phyloP scores from a whole-genome alignment of 2,329 filamentous ascomycete species.

The Fusarium staphyleae region DNA sequence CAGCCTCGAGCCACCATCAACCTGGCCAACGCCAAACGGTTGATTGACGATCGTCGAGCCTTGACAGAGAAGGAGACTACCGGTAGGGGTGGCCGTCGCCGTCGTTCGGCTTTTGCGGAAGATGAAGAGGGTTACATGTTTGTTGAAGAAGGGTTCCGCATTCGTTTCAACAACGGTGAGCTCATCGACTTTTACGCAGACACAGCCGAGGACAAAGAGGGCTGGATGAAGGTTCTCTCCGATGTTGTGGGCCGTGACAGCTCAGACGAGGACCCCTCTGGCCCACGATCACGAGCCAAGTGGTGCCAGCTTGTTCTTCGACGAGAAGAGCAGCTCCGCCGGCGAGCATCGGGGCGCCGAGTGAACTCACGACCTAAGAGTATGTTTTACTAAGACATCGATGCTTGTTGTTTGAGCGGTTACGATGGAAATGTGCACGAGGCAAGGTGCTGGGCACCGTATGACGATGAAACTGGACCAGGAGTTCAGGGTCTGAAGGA shows the following conservation, averaged over 20 bases:
- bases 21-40: constrained; percentile 85
- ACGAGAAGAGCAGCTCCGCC: constrained; percentile 66
- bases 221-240: constrained; percentile 88
- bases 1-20: constrained; percentile 98
- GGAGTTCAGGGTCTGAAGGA: constrained; percentile 38
- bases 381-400: constrained; percentile 54
- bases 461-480: constrained; percentile 38
- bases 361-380: constrained; percentile 66
- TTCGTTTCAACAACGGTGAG: constrained; percentile 97
- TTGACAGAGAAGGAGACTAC: constrained; percentile 84
- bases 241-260: constrained; percentile 70
- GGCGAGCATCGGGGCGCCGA: constrained; percentile 59
- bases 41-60: constrained; percentile 89
- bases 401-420: constrained; percentile 9
- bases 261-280: constrained; percentile 54
- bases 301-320: constrained; percentile 74
- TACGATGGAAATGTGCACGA: constrained; percentile 28
- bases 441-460: constrained; percentile 36
- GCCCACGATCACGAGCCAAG: constrained; percentile 59
- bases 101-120: constrained; percentile 94
- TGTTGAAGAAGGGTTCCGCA: constrained; percentile 98
- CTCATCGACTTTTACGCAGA: constrained; percentile 99
- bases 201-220: constrained; percentile 83
- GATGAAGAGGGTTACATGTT: constrained; percentile 99
- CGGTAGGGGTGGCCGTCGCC: constrained; percentile 77